A percentile compares a stretch with the other conserved stretches of the same genome.
Evolutionary conservation across 2,329 filamentous ascomycete genomes (phyloP).

Genomic region (Ilyonectria mors-panacis): DNA sequence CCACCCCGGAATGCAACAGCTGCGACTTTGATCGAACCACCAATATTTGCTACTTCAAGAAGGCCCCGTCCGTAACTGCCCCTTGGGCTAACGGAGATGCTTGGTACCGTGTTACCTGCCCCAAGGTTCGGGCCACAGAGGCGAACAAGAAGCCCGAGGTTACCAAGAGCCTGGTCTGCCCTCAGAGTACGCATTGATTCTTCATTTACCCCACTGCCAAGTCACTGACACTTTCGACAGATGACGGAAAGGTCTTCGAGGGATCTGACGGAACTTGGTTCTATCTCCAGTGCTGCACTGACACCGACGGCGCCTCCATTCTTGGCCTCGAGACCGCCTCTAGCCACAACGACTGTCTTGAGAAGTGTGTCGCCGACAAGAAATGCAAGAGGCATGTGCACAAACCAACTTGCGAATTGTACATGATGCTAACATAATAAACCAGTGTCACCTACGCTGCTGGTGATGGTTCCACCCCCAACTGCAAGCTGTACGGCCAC

Average conservation of each 20-base stretch:
- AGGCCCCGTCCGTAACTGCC: not conserved
- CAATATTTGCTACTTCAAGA: conserved; percentile 16
- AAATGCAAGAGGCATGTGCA: conserved; percentile 30
- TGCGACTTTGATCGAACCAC: not conserved
- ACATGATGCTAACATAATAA: not conserved
- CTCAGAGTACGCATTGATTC: not conserved
- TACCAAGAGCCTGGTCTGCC: not conserved
- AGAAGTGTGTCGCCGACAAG: conserved; percentile 32
- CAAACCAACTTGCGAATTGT: not conserved
- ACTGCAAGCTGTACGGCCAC: conserved; percentile 37
- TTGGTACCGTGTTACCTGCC: conserved; percentile 14
- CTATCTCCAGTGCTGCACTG: conserved; percentile 34
- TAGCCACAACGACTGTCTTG: conserved; percentile 27
- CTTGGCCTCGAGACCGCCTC: conserved; percentile 18
- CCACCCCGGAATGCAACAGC: conserved; percentile 14
- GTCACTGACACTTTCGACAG: not conserved
- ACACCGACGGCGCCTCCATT: conserved; percentile 25
- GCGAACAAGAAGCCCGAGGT: conserved; percentile 4
- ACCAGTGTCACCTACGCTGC: conserved; percentile 17
- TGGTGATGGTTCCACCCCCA: conserved; percentile 2
- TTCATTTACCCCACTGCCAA: no score
- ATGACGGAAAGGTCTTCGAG: conserved; percentile 34
- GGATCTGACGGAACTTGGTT: conserved; percentile 38
- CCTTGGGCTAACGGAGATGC: not conserved
- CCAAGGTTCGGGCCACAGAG: conserved; percentile 2